Base-by-base conservation (phyloP, 768 basidiomycete species). In the Amanita pseudoporphyria region DNA sequence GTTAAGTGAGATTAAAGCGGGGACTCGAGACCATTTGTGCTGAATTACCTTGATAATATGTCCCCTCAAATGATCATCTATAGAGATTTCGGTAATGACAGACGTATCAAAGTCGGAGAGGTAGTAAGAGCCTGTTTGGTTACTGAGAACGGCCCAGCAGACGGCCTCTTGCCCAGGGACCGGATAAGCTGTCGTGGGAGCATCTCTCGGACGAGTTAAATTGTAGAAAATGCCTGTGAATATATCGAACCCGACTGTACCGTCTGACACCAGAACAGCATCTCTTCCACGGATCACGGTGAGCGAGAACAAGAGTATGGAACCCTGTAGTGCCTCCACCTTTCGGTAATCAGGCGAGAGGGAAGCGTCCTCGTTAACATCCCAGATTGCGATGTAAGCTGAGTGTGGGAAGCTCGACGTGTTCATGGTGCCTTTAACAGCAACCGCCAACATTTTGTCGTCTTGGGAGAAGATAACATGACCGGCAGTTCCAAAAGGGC, bases 311-410 rank as follows among this genome's bases (percentile, higher is more conserved):
- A 74, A 74, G n/a, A 74, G 65, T 1, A 71, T 58, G 6, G 74
- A 76, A 21, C 74, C 72, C 10, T 55, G 45, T 4, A 67, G 54
- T n/a, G 71, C 67, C 12, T 59, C 53, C 14, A 71, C 71, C 51
- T 73, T 61, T 30, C 57, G 33, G 3, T 74, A 75, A n/a, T n/a
- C n/a, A n/a, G n/a, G n/a, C n/a, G 32, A 77, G 69, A 4, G 70
- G 66, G 16, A 71, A n/a, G n/a, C n/a, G n/a, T n/a, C n/a, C n/a
- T n/a, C n/a, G n/a, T n/a, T n/a, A n/a, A n/a, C n/a, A 72, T 74
- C 70, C 71, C 73, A 79, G n/a, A 70, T 64, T 10, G 77, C 76
- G 50, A 79, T 63, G 62, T 73, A 75, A 21, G 74, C 75, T 4
- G 72, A 71, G 18, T 16, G n/a, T n/a, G n/a, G n/a, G n/a, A n/a